These are phyloP conservation scores for Zychaea mexicana DNA, from an alignment of 371 early-diverging fungal species.

Conservation along the genomic window DNA sequence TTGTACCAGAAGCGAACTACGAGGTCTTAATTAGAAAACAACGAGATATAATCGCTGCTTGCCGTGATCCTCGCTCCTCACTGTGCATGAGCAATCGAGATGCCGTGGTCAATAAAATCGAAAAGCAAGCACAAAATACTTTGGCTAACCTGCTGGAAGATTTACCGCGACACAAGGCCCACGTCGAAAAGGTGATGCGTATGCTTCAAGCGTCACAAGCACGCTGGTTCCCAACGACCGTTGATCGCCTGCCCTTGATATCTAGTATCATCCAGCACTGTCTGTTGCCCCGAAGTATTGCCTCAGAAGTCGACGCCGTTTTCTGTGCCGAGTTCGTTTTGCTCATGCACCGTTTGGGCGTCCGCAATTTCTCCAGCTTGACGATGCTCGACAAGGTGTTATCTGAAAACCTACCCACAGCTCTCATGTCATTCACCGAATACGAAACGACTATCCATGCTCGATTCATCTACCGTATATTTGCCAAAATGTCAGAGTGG, in stretches of 20 bases:
- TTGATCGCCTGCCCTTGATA: conserved; percentile 53
- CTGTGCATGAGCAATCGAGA: conserved; percentile 29
- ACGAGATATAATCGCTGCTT: conserved; percentile 41
- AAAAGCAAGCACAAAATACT: conserved; percentile 40
- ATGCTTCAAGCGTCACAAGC: conserved; percentile 65
- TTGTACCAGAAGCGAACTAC: conserved; percentile 76
- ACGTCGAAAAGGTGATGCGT: conserved; percentile 44
- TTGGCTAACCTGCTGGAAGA: conserved; percentile 36
- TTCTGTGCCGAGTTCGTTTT: conserved; percentile 84
- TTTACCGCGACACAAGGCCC: conserved; percentile 45
- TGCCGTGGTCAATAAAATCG: conserved; percentile 34
- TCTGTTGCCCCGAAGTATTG: conserved; percentile 73
- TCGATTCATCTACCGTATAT: conserved; percentile 61
- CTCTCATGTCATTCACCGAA: conserved; percentile 71
- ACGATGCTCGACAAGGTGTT: conserved; percentile 76
- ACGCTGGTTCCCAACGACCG: conserved; percentile 70
- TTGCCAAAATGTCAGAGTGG: conserved; percentile 65
- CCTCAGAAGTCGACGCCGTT: conserved; percentile 80
- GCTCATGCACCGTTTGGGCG: conserved; percentile 77
- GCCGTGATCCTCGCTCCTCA: conserved; percentile 34
- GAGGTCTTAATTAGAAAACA: conserved; percentile 67
- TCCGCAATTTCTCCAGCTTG: conserved; percentile 76
- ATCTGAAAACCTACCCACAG: conserved; percentile 42
- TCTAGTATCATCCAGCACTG: conserved; percentile 77
- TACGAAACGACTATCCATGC: conserved; percentile 78